A percentile compares a stretch with the other conserved stretches of the same genome.
Evolutionary conservation across 2,329 filamentous ascomycete species (phyloP).

Genomic region (Ceratocystis eucalypticola): DNA sequence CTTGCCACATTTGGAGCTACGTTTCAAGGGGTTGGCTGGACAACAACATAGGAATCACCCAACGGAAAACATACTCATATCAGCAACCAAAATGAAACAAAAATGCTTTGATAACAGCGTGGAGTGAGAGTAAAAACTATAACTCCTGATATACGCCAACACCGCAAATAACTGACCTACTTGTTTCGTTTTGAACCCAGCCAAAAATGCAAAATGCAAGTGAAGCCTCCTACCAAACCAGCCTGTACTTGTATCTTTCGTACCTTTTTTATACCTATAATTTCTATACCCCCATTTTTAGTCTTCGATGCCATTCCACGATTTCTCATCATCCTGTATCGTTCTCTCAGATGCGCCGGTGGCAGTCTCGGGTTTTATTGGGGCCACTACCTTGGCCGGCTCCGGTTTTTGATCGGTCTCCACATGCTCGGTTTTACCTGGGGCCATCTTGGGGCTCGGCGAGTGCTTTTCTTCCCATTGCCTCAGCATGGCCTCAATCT

Average conservation of each 20-base stretch:
- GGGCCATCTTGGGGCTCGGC: constrained; percentile 10
- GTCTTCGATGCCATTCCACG: constrained; percentile 33
- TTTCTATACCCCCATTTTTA: constrained; percentile 18
- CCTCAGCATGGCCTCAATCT: constrained; percentile 41
- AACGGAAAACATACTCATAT: neutral
- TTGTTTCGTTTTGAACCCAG: neutral
- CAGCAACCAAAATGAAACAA: neutral
- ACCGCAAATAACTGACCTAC: neutral
- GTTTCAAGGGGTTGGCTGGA: neutral
- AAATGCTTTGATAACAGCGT: neutral
- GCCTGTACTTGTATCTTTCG: neutral
- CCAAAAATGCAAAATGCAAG: neutral
- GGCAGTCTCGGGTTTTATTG: constrained; percentile 21
- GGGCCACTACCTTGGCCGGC: constrained; percentile 16
- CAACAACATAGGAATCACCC: neutral
- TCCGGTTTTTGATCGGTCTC: neutral
- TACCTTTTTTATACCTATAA: neutral
- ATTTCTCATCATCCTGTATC: constrained; percentile 29
- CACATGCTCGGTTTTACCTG: neutral
- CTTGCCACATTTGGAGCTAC: neutral
- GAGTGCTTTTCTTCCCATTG: constrained; percentile 27
- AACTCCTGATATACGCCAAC: neutral
- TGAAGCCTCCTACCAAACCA: neutral
- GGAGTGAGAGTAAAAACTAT: neutral
- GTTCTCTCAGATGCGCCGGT: neutral